These are phyloP conservation scores for Gossypium turneri DNA, from an alignment of 345 rosid species.

Conservation along the genomic window DNA sequence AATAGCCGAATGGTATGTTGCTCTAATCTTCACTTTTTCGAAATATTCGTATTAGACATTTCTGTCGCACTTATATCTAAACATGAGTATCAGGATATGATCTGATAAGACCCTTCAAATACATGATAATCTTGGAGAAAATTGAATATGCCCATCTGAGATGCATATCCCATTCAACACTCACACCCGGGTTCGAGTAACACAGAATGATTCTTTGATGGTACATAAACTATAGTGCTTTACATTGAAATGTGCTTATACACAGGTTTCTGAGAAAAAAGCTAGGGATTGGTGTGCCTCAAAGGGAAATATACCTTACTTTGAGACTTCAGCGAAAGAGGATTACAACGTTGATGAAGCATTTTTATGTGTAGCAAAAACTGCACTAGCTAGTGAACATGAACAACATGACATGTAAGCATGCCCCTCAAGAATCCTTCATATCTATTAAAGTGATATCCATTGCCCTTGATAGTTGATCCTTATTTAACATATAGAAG, in stretches of 20 bases:
- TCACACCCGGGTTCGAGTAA: too few species aligned
- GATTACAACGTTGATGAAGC: conserved; percentile 72
- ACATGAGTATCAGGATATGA: background rate
- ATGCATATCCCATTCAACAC: too few species aligned
- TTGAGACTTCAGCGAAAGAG: conserved; percentile 86
- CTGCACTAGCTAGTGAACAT: conserved; percentile 51
- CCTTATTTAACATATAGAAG: too few species aligned
- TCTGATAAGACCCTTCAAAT: too few species aligned
- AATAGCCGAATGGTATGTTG: conserved; percentile 52
- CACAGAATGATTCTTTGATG: too few species aligned
- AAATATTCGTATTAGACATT: background rate
- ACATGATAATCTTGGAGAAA: too few species aligned
- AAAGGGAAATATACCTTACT: conserved; percentile 58
- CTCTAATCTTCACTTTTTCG: too few species aligned
- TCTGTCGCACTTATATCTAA: background rate
- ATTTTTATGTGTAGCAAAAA: conserved; percentile 54
- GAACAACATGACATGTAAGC: conserved; percentile 50
- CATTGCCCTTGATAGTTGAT: too few species aligned
- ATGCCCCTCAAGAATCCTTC: background rate
- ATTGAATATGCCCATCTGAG: too few species aligned
- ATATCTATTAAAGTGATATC: background rate
- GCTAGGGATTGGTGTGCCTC: conserved; percentile 76
- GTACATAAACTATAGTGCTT: too few species aligned
- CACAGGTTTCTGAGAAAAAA: conserved; percentile 64
- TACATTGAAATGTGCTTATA: background rate